Evolutionary conservation across 805 yeast genomes (phyloP).

Genomic region (Candida orba): DNA sequence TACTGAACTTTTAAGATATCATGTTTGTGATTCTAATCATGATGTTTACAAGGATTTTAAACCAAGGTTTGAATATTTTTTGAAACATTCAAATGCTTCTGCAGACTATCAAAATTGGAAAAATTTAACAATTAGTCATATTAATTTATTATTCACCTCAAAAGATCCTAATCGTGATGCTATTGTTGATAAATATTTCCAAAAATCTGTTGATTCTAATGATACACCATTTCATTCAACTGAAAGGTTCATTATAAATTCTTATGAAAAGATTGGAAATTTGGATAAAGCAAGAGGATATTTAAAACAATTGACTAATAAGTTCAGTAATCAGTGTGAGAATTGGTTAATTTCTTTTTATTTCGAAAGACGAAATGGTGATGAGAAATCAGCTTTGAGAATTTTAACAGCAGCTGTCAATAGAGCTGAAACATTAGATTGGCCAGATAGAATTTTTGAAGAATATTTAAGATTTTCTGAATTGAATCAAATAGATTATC

Average conservation of each 20-base stretch:
- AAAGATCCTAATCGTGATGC: not conserved
- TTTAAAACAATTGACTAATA: slow-evolving; percentile 21
- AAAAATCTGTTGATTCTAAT: slow-evolving; percentile 3
- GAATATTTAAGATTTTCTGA: slow-evolving; percentile 35
- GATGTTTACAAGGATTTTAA: not conserved
- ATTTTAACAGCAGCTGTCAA: slow-evolving; percentile 29
- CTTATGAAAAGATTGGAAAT: slow-evolving; percentile 27
- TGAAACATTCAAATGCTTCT: not conserved
- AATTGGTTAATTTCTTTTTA: slow-evolving; percentile 40
- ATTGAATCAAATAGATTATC: slow-evolving; percentile 26
- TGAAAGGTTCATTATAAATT: slow-evolving; percentile 34
- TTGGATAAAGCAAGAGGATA: slow-evolving; percentile 24
- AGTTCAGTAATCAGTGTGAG: slow-evolving; percentile 31
- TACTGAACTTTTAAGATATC: slow-evolving; percentile 7
- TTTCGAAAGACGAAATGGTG: slow-evolving; percentile 31
- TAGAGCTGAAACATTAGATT: slow-evolving; percentile 30
- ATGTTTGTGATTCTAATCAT: no score
- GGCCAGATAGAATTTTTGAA: slow-evolving; percentile 43
- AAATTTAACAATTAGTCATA: slow-evolving; percentile 21
- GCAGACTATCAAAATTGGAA: slow-evolving; percentile 29
- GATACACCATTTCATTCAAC: slow-evolving; percentile 35
- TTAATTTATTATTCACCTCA: not conserved
- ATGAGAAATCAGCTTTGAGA: slow-evolving; percentile 17
- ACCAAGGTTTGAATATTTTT: not conserved
- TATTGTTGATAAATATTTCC: not conserved